Evolutionary conservation across 306 rosid genomes (phyloP).

Genomic region (Castanea crenata): DNA sequence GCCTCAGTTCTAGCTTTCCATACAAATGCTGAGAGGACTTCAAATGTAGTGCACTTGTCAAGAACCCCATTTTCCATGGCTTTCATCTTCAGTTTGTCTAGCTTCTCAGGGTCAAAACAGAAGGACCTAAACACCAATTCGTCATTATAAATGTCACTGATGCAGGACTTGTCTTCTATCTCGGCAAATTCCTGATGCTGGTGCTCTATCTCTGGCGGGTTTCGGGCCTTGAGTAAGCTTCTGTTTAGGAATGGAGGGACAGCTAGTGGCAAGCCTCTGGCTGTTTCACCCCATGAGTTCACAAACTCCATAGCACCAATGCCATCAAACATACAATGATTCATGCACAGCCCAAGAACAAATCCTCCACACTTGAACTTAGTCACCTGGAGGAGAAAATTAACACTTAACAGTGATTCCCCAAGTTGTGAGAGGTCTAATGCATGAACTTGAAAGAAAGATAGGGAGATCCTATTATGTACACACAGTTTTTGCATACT

Average conservation of each 20-base stretch:
- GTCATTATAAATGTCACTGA: conserved; percentile 42
- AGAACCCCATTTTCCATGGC: conserved; percentile 66
- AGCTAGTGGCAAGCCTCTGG: conserved; percentile 59
- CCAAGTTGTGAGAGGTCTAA: neutral
- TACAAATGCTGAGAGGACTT: conserved; percentile 83
- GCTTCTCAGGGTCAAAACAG: conserved; percentile 66
- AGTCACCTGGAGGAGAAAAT: conserved; percentile 59
- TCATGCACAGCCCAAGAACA: conserved; percentile 71
- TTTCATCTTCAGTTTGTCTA: conserved; percentile 51
- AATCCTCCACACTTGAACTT: conserved; percentile 91
- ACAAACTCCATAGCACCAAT: conserved; percentile 83
- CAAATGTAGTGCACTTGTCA: conserved; percentile 66
- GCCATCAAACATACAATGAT: conserved; percentile 91
- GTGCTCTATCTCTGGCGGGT: conserved; percentile 56
- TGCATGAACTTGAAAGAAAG: neutral
- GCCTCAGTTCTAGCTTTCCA: conserved; percentile 84
- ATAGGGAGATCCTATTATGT: neutral
- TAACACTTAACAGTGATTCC: conserved; percentile 4
- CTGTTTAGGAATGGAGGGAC: conserved; percentile 67
- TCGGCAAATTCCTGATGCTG: conserved; percentile 77
- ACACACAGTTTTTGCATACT: neutral
- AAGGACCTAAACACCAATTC: conserved; percentile 71
- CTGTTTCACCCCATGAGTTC: conserved; percentile 82
- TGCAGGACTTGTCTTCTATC: conserved; percentile 65
- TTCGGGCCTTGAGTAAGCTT: conserved; percentile 54